A percentile compares a stretch with the other conserved stretches of the same genome.
These are phyloP conservation scores for Hermanozyma aechmeae DNA, from an alignment of 805 yeast species.

Conservation along the genomic window DNA sequence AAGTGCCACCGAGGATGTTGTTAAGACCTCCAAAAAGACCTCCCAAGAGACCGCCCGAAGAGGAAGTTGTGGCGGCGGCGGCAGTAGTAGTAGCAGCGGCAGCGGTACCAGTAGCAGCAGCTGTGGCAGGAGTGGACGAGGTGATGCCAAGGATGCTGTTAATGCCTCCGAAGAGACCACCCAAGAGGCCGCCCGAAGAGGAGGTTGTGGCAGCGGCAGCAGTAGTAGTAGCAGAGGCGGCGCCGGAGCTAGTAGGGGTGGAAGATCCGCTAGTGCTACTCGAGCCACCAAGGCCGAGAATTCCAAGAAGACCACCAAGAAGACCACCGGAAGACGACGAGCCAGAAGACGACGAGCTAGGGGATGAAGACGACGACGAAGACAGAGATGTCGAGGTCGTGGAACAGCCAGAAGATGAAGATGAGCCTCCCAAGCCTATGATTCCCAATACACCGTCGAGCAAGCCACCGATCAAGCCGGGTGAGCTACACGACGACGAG, in stretches of 20 bases:
- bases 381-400: no score
- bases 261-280: no score
- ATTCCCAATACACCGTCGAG: neutral
- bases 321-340: conserved; percentile 3
- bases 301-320: conserved; percentile 3
- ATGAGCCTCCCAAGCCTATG: neutral
- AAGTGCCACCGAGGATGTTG: conserved; percentile 3
- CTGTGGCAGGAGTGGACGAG: conserved; percentile 5
- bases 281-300: conserved; percentile 1
- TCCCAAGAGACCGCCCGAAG: no score
- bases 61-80: conserved; percentile 4
- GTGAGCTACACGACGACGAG: no score
- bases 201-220: neutral
- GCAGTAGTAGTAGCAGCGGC: conserved; percentile 3
- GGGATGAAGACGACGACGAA: no score
- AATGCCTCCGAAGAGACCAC: conserved; percentile 2
- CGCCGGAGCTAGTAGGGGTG: neutral
- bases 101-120: neutral
- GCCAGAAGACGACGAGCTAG: conserved; percentile 1
- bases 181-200: conserved; percentile 2
- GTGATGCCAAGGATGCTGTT: conserved; percentile 1
- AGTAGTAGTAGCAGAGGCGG: neutral
- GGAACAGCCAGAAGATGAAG: no score
- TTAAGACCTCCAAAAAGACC: no score
- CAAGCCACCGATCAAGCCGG: neutral